Conservation (phyloP, 2,329 filamentous ascomycete species). For the Plectosphaerella sp. region DNA sequence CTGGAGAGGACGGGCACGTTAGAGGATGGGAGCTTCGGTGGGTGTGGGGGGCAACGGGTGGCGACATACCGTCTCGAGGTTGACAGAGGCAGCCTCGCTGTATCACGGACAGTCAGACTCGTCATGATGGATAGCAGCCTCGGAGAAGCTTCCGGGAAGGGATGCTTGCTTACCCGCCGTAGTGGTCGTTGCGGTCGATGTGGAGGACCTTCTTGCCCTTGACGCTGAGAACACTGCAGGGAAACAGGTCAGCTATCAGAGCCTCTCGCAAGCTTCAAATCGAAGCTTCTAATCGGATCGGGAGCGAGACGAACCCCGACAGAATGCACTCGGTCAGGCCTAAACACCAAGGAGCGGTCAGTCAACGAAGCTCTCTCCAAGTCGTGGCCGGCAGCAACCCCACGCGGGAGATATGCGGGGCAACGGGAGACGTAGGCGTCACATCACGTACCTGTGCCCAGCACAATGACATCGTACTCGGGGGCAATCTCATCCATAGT, state of each 20-base stretch:
- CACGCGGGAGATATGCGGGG: conserved; percentile 19
- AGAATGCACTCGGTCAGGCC: conserved; percentile 98
- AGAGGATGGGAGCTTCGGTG: conserved; percentile 2
- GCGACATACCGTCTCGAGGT: conserved; percentile 76
- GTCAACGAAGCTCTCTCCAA: conserved; percentile 1
- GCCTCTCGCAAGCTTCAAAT: background rate
- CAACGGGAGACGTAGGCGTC: conserved; percentile 2
- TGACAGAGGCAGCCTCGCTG: conserved; percentile 92
- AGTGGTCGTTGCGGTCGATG: conserved; percentile 98
- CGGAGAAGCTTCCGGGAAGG: background rate
- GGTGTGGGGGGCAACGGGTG: conserved; percentile 4
- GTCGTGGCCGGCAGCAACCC: conserved; percentile 1
- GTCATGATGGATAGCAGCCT: conserved; percentile 1
- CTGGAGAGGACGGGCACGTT: conserved; percentile 34
- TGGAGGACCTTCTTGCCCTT: conserved; percentile 99
- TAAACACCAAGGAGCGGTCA: conserved; percentile 27
- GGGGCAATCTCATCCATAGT: conserved; percentile 96
- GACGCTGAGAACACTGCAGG: conserved; percentile 79
- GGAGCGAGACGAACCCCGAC: conserved; percentile 67
- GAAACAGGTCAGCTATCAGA: background rate
- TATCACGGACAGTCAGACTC: conserved; percentile 1
- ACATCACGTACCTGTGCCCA: conserved; percentile 78
- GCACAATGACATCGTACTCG: conserved; percentile 97
- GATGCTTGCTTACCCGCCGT: conserved; percentile 71
- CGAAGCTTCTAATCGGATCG: background rate